Evolutionary conservation across 2,329 filamentous ascomycete genomes (phyloP).

Genomic region (Fusarium euwallaceae): DNA sequence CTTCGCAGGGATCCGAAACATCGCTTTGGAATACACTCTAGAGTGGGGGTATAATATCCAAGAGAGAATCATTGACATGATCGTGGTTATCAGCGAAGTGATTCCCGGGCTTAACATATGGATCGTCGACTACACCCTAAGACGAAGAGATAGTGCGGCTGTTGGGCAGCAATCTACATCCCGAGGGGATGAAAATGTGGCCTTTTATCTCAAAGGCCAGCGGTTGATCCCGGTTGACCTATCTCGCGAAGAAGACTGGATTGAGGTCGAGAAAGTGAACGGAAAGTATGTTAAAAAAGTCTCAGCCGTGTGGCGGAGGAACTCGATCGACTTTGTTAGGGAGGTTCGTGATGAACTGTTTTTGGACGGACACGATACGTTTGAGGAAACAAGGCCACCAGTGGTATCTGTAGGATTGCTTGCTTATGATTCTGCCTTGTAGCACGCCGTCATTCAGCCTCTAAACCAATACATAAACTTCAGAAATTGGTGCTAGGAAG

Average conservation of each 20-base stretch:
- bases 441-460: no score
- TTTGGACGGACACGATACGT: not conserved
- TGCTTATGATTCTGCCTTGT: not conserved
- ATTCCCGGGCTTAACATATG: not conserved
- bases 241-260: not conserved
- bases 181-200: not conserved
- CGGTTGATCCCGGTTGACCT: not conserved
- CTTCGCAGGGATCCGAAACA: not conserved
- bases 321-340: not conserved
- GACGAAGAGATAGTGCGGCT: not conserved
- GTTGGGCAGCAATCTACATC: not conserved
- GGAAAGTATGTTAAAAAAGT: not conserved
- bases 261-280: not conserved
- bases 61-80: not conserved
- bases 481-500: no score
- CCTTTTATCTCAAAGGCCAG: not conserved
- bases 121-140: not conserved
- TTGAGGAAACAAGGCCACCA: not conserved
- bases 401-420: not conserved
- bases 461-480: no score
- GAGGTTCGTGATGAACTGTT: not conserved
- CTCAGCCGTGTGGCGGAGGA: not conserved
- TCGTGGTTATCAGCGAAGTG: not conserved
- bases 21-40: not conserved
- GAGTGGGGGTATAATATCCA: not conserved